Evolutionary conservation across 306 rosid genomes (phyloP).

Genomic region (Casuarina glauca): DNA sequence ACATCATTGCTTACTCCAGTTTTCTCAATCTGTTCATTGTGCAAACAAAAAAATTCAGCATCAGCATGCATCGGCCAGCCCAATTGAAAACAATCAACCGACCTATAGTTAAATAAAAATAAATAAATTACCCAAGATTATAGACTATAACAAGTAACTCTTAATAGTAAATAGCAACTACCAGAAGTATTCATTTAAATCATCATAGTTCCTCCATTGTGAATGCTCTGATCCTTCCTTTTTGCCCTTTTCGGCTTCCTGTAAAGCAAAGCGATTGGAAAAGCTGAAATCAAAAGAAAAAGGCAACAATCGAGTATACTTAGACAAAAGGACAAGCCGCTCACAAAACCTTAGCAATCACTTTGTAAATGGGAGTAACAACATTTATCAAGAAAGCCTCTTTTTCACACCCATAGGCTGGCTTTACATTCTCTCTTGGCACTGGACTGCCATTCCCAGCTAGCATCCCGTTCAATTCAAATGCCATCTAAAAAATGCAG

Average conservation of each 20-base stretch:
- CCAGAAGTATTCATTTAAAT: constrained; percentile 96
- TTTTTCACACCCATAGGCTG: constrained; percentile 97
- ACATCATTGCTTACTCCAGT: constrained; percentile 55
- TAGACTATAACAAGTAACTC: constrained; percentile 7
- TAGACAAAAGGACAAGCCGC: neutral
- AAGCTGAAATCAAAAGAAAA: constrained; percentile 14
- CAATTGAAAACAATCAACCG: constrained; percentile 87
- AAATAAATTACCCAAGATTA: constrained; percentile 20
- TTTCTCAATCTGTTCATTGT: constrained; percentile 38
- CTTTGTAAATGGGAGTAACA: constrained; percentile 90
- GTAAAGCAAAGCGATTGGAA: constrained; percentile 27
- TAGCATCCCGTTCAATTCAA: constrained; percentile 96
- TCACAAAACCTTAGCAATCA: constrained; percentile 78
- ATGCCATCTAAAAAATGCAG: constrained; percentile 75
- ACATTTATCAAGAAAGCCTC: constrained; percentile 88
- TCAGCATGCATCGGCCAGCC: constrained; percentile 99
- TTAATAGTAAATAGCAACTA: constrained; percentile 27
- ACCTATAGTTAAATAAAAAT: constrained; percentile 55
- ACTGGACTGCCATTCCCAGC: constrained; percentile 97
- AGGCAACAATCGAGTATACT: constrained; percentile 15
- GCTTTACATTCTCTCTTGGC: constrained; percentile 96
- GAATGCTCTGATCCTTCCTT: constrained; percentile 93
- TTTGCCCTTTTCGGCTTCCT: constrained; percentile 85
- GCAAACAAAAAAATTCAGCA: constrained; percentile 82
- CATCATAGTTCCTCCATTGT: constrained; percentile 99